Conservation (phyloP, 805 yeast genomes). For the Millerago galiae region DNA sequence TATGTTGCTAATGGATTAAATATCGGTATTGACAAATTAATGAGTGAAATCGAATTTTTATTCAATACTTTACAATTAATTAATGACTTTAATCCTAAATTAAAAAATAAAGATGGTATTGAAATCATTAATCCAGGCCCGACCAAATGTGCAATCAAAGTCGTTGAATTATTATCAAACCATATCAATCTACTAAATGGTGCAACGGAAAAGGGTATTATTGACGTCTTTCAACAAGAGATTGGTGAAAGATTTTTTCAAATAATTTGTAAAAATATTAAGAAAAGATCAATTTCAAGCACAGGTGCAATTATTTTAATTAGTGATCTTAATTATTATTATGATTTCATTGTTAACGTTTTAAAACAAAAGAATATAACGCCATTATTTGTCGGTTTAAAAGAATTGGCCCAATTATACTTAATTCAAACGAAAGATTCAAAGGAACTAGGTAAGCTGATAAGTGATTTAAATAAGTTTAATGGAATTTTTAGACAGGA, state of each 20-base stretch:
- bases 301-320: conserved; percentile 80
- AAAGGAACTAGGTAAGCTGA: conserved; percentile 74
- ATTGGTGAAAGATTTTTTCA: conserved; percentile 82
- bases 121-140: conserved; percentile 33
- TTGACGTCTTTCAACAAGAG: conserved; percentile 92
- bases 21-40: conserved; percentile 83
- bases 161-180: conserved; percentile 54
- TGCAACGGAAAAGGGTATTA: conserved; percentile 78
- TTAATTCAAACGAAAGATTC: conserved; percentile 70
- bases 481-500: conserved; percentile 89
- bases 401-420: conserved; percentile 79
- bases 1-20: conserved; percentile 91
- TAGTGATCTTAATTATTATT: conserved; percentile 73
- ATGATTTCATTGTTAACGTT: conserved; percentile 56
- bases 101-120: conserved; percentile 10
- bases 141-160: conserved; percentile 59
- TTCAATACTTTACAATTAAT: conserved; percentile 50
- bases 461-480: conserved; percentile 77
- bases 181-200: conserved; percentile 73
- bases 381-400: conserved; percentile 73
- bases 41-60: conserved; percentile 69
- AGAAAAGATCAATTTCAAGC: conserved; percentile 64
- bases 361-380: conserved; percentile 61
- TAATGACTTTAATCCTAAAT: conserved; percentile 54
- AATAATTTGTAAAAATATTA: conserved; percentile 68